A percentile compares a stretch with the other conserved stretches of the same genome.
These are phyloP conservation scores for Dalbergia oliveri DNA, from an alignment of 306 rosid genomes.

Conservation along the genomic window DNA sequence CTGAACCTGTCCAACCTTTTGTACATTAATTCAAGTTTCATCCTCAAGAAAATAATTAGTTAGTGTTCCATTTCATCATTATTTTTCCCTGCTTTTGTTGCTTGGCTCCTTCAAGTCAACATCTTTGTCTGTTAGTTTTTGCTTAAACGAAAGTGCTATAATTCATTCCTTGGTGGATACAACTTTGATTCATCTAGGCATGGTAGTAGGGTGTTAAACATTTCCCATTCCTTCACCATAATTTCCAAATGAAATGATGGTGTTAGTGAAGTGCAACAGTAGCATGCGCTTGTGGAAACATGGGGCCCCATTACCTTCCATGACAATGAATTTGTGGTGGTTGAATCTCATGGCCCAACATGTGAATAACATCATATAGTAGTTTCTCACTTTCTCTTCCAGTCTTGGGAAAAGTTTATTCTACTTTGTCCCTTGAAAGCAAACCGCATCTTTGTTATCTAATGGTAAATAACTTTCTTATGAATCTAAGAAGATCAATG, in stretches of 20 bases:
- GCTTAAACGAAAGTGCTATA: slow-evolving; percentile 2
- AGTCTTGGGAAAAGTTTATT: slow-evolving; percentile 36
- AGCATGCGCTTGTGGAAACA: slow-evolving; percentile 45
- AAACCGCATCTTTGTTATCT: slow-evolving; percentile 27
- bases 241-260: slow-evolving; percentile 50
- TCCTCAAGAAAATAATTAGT: neutral
- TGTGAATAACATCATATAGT: neutral
- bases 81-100: slow-evolving; percentile 14
- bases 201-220: slow-evolving; percentile 35
- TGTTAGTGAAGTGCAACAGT: slow-evolving; percentile 13
- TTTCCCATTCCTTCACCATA: slow-evolving; percentile 37
- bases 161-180: slow-evolving; percentile 43
- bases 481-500: slow-evolving; percentile 36
- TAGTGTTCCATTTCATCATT: slow-evolving; percentile 20
- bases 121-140: slow-evolving; percentile 28
- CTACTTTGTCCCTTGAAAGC: slow-evolving; percentile 45
- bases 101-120: slow-evolving; percentile 36
- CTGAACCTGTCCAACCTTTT: neutral
- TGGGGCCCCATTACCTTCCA: slow-evolving; percentile 36
- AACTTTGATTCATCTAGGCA: slow-evolving; percentile 45
- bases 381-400: slow-evolving; percentile 13
- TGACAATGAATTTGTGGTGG: slow-evolving; percentile 41
- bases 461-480: slow-evolving; percentile 12
- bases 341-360: slow-evolving; percentile 41
- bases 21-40: slow-evolving; percentile 10